Base-by-base conservation (phyloP, 2,329 filamentous ascomycete genomes). In the Fusarium hainanense region DNA sequence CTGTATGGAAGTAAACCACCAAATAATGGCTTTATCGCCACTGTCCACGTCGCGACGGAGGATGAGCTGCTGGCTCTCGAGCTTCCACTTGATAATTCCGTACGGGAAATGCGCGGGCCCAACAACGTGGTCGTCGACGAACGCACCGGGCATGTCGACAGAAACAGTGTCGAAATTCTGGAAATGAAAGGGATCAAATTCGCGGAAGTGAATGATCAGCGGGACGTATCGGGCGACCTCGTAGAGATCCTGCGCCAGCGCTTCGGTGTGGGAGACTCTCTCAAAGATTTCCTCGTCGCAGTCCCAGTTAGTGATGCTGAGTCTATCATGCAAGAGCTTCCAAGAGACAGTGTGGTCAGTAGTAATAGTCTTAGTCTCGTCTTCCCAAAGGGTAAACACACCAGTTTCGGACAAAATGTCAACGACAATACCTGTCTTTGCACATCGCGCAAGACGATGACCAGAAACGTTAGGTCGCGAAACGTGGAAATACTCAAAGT, bases 211-310 rank as follows among this genome's bases (percentile, higher is more conserved):
- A 0, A 41, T 6, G 8, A 51, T 3, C 3, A 51, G 49, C 4
- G 37, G 32, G 0, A 5, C 49, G 11, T 9, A 41, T 0, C 9
- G 13, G 7, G 23, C n/a, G 3, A 41, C n/a, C 1, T 51, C 32
- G 2, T 41, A 8, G 7, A 41, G 49, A 4, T 34, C 37, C 7
- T 12, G 18, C 1, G 49, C 49, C 9, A 20, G 23, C 9, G 32
- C 49, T 12, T 13, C 10, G 3, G 10, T 13, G 12, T 40, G 16
- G 10, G 16, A 20, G 7, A 51, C 48, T 3, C 16, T 27, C 7
- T 37, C 10, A 7, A 23, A 40, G 7, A 16, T 1, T 5, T 40
- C 32, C 32, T 51, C 21, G 5, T 13, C 18, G 18, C 48, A 32
- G 1, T 40, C 12, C 8, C n/a, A 18, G 18, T 51, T 13, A 27